A percentile compares a stretch with the other conserved stretches of the same genome.
Conservation (phyloP, 805 yeast species). For the Lipomyces orientalis region DNA sequence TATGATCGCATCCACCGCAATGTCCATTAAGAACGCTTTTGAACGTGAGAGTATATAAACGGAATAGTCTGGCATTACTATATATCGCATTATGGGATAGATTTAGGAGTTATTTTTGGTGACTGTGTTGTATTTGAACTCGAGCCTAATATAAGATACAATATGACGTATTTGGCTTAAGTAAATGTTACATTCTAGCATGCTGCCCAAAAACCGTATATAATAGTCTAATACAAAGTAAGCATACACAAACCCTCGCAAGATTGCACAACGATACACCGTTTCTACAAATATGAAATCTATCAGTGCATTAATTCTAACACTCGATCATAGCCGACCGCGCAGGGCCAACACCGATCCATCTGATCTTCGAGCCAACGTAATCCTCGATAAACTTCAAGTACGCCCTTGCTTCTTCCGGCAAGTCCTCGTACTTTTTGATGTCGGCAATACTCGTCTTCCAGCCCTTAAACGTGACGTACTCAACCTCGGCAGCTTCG, state of each 20-base stretch:
- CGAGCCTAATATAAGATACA: not conserved
- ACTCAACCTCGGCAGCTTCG: conserved; percentile 90
- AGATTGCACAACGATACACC: not conserved
- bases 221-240: not conserved
- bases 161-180: not conserved
- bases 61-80: not conserved
- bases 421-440: conserved; percentile 75
- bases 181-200: not conserved
- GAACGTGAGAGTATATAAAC: not conserved
- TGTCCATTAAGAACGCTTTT: conserved; percentile 24
- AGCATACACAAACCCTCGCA: not conserved
- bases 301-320: not conserved
- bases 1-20: conserved; percentile 69
- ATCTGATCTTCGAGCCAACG: conserved; percentile 81
- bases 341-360: conserved; percentile 99
- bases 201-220: not conserved
- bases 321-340: conserved; percentile 34
- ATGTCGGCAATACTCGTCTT: conserved; percentile 76
- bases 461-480: conserved; percentile 95
- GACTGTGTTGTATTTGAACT: not conserved
- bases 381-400: conserved; percentile 84
- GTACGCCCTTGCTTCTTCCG: conserved; percentile 85
- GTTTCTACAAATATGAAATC: not conserved
- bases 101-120: not conserved
- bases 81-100: not conserved